Percentiles rank a stretch among this genome's conserved stretches.
phyloP scores from a whole-genome alignment of 176 grass and related monocot genomes.

The Elymus sibiricus region DNA sequence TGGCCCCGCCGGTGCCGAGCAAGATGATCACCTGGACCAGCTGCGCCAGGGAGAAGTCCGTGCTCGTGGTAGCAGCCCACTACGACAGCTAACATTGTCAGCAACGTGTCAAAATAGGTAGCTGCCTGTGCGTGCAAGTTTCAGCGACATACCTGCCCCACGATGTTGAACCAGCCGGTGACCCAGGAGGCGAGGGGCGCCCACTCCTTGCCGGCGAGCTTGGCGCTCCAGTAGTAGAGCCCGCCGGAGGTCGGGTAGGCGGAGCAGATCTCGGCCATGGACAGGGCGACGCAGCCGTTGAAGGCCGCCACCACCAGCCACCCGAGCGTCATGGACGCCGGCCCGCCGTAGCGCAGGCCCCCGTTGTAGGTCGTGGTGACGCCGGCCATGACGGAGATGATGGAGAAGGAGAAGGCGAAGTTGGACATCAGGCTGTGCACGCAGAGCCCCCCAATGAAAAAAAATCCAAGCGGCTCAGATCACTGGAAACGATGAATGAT shows the following conservation, averaged over 20 bases:
- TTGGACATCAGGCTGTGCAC: slow-evolving; percentile 40
- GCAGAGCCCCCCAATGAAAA: too few species aligned
- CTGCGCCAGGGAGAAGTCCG: slow-evolving; percentile 70
- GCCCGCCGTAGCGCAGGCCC: slow-evolving; percentile 55
- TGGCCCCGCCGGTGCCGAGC: slow-evolving; percentile 59
- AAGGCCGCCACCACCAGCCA: slow-evolving; percentile 50
- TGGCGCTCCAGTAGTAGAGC: slow-evolving; percentile 90
- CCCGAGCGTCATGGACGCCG: slow-evolving; percentile 55
- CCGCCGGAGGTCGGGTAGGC: slow-evolving; percentile 77
- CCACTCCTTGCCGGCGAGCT: slow-evolving; percentile 68
- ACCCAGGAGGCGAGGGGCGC: slow-evolving; percentile 68
- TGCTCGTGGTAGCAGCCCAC: slow-evolving; percentile 63
- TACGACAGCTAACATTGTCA: slow-evolving; percentile 4
- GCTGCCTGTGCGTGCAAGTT: too few species aligned
- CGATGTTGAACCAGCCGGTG: slow-evolving; percentile 76
- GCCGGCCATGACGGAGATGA: slow-evolving; percentile 56
- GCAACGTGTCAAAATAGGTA: background rate
- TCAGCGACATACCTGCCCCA: slow-evolving; percentile 34
- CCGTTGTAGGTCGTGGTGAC: slow-evolving; percentile 58
- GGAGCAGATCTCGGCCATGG: slow-evolving; percentile 90
- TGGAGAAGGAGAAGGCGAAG: slow-evolving; percentile 58
- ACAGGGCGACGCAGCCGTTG: slow-evolving; percentile 48
- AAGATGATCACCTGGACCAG: slow-evolving; percentile 71
- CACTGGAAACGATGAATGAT: too few species aligned
- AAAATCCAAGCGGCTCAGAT: background rate